phyloP scores from a whole-genome alignment of 148 eudicot species.

The Silene latifolia region DNA sequence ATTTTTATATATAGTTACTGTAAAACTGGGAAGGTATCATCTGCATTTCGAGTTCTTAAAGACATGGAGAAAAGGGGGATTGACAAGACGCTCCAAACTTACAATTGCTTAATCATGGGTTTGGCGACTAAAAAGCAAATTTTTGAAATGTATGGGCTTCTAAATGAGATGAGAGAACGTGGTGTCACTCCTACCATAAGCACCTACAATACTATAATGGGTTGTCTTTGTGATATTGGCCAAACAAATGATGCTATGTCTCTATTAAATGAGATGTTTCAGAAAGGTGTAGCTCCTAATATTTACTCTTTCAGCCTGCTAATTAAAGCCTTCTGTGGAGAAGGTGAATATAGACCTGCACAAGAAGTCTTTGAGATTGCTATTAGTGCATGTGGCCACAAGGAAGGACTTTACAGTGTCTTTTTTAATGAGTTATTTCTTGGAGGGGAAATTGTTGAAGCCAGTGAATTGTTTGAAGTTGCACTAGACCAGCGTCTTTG shows the following conservation, averaged over 20 bases:
- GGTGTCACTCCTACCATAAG: slow-evolving; percentile 62
- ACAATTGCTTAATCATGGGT: slow-evolving; percentile 74
- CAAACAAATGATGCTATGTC: slow-evolving; percentile 69
- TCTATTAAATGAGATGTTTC: slow-evolving; percentile 78
- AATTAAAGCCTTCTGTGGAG: slow-evolving; percentile 68
- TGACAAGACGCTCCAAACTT: slow-evolving; percentile 70
- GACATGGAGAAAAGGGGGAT: slow-evolving; percentile 93
- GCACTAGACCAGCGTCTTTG: slow-evolving; percentile 57
- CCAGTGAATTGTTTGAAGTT: slow-evolving; percentile 56
- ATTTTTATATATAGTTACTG: slow-evolving; percentile 61
- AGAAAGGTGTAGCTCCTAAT: slow-evolving; percentile 60
- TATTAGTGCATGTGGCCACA: slow-evolving; percentile 58
- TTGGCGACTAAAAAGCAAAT: slow-evolving; percentile 64
- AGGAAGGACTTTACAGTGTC: slow-evolving; percentile 56
- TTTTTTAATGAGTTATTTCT: slow-evolving; percentile 78
- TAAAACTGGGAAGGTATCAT: slow-evolving; percentile 68
- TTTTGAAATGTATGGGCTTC: slow-evolving; percentile 88
- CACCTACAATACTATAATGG: slow-evolving; percentile 67
- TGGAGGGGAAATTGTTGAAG: slow-evolving; percentile 72
- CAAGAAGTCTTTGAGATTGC: slow-evolving; percentile 78
- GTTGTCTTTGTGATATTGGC: slow-evolving; percentile 61
- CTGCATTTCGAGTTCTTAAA: slow-evolving; percentile 89
- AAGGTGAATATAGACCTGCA: slow-evolving; percentile 86
- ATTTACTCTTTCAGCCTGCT: slow-evolving; percentile 56
- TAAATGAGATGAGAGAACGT: slow-evolving; percentile 87